Base-by-base conservation (phyloP, 805 yeast genomes). In the Candida silvicultrix region DNA sequence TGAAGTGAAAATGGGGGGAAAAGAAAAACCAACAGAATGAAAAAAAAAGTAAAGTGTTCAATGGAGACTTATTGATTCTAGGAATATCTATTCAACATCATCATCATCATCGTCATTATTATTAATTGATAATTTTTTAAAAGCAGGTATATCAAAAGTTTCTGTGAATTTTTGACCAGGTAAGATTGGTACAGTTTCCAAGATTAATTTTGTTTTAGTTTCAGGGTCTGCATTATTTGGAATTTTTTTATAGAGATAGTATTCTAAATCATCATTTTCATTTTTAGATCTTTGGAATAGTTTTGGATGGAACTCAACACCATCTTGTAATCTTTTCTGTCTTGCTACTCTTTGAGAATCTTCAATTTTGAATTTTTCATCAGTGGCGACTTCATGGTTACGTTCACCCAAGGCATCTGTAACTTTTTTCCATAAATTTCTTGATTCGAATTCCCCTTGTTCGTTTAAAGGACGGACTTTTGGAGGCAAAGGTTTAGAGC, bases 301-400 rank as follows among this genome's bases (percentile, higher is more conserved):
- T 58, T 81, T 81, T 20, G 97, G 97, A 53, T 78, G 80, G 64
- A 86, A 89, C 53, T 82, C 89, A 1, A 77, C 82, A 14, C 92
- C 95, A 42, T 83, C 85, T 53, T 85, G 96, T 18, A 69, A 66
- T 55, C 98, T 77, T 56, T 80, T 74, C 62, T 81, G 84, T 15
- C 96, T 89, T 38, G 71, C 66, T 18, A 67, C 67, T 62, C 99
- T 78, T 68, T 94, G 99, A n/a, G 73, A 74, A 49, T 88, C 85
- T 67, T 94, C 99, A 45, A 94, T 88, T 54, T 79, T 77, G 60
- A 72, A 85, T 66, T 94, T 94, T 60, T 89, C 96, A 28, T 81
- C 85, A 0, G 99, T 94, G 1, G 98, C 98, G 4, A 71, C 68
- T 16, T 71, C 74, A 64, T 94, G 99, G 62, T 94, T 80, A 52